Conservation (phyloP, 768 basidiomycete genomes). For the Russula virescens region DNA sequence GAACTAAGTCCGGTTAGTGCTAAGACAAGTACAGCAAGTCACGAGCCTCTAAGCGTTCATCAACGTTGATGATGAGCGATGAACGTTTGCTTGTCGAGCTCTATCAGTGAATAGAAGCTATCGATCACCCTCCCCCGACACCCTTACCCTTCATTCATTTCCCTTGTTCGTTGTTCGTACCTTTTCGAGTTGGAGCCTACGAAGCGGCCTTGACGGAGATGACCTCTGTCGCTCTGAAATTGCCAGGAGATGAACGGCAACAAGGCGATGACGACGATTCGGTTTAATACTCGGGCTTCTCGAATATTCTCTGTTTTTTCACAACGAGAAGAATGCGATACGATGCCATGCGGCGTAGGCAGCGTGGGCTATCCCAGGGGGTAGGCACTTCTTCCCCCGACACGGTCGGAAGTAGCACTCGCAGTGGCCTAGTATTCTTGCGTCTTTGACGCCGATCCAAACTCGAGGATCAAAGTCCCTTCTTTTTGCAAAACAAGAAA, state of each 20-base stretch:
- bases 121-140: not conserved
- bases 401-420: not conserved
- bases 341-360: not conserved
- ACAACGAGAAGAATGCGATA: not conserved
- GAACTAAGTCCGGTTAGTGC: constrained; percentile 13
- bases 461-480: not conserved
- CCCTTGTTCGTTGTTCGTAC: not conserved
- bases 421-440: not conserved
- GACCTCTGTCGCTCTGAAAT: not conserved
- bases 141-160: not conserved
- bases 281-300: not conserved
- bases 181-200: not conserved
- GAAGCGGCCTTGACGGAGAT: constrained; percentile 18
- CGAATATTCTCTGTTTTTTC: not conserved
- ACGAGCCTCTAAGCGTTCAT: not conserved
- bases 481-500: not conserved
- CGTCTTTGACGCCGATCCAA: constrained; percentile 1
- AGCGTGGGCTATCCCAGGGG: not conserved
- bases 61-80: not conserved
- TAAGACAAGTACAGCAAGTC: constrained; percentile 15
- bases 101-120: not conserved
- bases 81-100: not conserved
- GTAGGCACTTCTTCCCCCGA: constrained; percentile 1
- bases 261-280: constrained; percentile 3
- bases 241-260: not conserved